These are phyloP conservation scores for Zychaea mexicana DNA, from an alignment of 371 early-diverging fungal genomes.

Conservation along the genomic window DNA sequence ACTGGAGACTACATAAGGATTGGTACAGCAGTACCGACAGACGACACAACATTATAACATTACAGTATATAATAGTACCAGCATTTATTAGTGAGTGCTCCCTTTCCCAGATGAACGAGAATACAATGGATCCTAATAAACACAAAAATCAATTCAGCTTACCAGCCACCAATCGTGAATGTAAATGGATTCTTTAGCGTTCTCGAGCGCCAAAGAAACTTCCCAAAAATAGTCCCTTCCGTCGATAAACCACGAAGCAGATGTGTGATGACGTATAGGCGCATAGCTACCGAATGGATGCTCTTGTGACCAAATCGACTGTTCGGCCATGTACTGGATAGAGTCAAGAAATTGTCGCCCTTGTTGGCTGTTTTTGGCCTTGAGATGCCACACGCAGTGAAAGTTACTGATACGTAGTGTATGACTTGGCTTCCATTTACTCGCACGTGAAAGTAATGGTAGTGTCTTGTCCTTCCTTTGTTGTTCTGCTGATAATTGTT, in stretches of 20 bases:
- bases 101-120: not conserved
- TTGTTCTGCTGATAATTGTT: conserved; percentile 1
- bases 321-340: conserved; percentile 29
- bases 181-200: conserved; percentile 73
- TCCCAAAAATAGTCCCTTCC: conserved; percentile 82
- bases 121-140: too few species aligned
- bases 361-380: conserved; percentile 54
- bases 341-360: conserved; percentile 53
- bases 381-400: conserved; percentile 50
- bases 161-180: conserved; percentile 90
- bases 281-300: conserved; percentile 81
- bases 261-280: conserved; percentile 62
- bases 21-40: too few species aligned
- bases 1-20: conserved; percentile 7
- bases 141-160: conserved; percentile 25
- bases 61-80: too few species aligned
- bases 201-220: conserved; percentile 68
- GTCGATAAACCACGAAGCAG: conserved; percentile 77
- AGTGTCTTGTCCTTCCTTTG: conserved; percentile 5
- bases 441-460: conserved; percentile 29
- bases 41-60: too few species aligned
- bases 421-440: conserved; percentile 30
- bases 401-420: conserved; percentile 47
- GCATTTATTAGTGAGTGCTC: too few species aligned
- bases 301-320: conserved; percentile 55